A percentile compares a stretch with the other conserved stretches of the same genome.
These are phyloP conservation scores for Pythium phragmitis DNA, from an alignment of 352 stramenopile species.

Conservation along the genomic window DNA sequence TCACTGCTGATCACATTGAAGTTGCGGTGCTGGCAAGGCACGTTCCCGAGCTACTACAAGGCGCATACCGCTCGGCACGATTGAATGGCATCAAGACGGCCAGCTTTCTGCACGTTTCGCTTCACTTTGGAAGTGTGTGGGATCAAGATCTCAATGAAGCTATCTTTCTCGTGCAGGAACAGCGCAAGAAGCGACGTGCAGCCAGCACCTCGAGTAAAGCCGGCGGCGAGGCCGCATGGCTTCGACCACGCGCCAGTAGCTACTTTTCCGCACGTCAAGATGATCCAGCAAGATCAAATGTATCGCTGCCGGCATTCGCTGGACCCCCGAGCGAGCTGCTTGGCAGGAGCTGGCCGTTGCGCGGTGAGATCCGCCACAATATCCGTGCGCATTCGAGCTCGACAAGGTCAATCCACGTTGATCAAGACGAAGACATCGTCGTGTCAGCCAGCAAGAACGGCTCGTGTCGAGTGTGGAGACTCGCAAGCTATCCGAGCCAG, in stretches of 20 bases:
- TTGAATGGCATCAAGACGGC: conserved; percentile 57
- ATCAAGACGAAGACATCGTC: conserved; percentile 57
- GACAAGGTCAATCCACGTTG: conserved; percentile 52
- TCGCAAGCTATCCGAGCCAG: conserved; percentile 45
- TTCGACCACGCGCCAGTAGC: conserved; percentile 28
- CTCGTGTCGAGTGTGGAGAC: conserved; percentile 69
- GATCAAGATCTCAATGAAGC: conserved; percentile 58
- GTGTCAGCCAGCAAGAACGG: conserved; percentile 73
- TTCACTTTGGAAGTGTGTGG: conserved; percentile 34
- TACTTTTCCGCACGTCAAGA: conserved; percentile 18
- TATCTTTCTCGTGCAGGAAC: conserved; percentile 49
- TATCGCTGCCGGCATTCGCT: not conserved
- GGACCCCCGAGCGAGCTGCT: conserved; percentile 12
- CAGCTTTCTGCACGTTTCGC: conserved; percentile 60
- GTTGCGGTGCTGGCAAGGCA: conserved; percentile 16
- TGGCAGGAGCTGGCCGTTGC: conserved; percentile 32
- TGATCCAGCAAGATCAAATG: not conserved
- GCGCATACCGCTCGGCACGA: conserved; percentile 52
- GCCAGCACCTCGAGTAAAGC: conserved; percentile 6
- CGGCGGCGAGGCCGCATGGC: conserved; percentile 30
- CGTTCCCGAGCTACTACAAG: conserved; percentile 48
- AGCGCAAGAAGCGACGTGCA: conserved; percentile 36
- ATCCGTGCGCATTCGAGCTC: conserved; percentile 68
- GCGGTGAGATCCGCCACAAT: conserved; percentile 46
- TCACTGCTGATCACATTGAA: not conserved